phyloP scores from a whole-genome alignment of 2,329 filamentous ascomycete species.

The Chalaropsis thielavioides region DNA sequence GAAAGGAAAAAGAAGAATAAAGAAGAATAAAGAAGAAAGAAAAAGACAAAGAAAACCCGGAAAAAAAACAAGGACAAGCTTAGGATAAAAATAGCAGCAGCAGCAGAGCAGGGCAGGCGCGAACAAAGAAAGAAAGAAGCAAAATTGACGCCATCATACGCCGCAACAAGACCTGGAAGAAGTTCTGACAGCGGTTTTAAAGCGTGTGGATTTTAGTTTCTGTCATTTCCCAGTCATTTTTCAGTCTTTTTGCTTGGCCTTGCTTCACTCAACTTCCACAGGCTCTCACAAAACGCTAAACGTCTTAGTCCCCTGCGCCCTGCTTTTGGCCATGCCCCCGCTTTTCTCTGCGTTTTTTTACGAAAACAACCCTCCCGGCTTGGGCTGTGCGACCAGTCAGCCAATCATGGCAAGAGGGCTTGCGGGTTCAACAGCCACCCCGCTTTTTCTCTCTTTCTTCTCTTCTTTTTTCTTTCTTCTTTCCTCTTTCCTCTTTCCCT shows the following conservation, averaged over 20 bases:
- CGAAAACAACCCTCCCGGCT: not conserved
- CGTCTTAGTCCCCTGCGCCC: not conserved
- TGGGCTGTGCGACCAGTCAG: constrained; percentile 1
- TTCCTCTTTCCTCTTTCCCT: not conserved
- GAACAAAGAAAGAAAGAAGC: not conserved
- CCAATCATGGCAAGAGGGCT: not conserved
- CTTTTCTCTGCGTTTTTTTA: not conserved
- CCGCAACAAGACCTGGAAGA: not conserved
- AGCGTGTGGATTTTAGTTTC: not conserved
- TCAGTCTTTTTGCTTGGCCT: not conserved
- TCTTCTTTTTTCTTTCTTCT: not conserved
- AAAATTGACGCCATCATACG: not conserved
- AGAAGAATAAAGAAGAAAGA: too few relatives aligned
- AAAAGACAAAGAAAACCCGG: not conserved
- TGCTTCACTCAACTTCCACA: not conserved
- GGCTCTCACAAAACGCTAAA: not conserved
- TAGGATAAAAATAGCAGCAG: not conserved
- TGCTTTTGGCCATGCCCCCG: not conserved
- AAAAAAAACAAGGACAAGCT: not conserved
- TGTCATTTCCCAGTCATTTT: not conserved
- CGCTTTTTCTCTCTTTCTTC: constrained; percentile 2
- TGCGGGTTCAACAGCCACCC: not conserved
- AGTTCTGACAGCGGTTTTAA: not conserved
- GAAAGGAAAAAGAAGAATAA: too few relatives aligned
- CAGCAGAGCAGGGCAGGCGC: not conserved